Conservation (phyloP, 2,329 filamentous ascomycete genomes). For the Lasiodiplodia citricola region DNA sequence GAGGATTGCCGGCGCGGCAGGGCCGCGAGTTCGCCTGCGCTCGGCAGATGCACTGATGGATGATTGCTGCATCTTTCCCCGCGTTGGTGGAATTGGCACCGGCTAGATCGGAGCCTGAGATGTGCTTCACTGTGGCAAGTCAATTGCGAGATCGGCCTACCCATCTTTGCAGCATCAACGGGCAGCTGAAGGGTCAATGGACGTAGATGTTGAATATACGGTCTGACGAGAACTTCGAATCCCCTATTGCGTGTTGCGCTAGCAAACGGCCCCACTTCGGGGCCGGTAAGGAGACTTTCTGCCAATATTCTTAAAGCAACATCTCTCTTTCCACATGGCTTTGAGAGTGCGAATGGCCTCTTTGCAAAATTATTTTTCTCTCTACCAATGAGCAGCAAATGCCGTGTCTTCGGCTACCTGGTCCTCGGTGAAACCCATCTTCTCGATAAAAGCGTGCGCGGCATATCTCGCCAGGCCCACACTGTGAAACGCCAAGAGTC, state of each 20-base stretch:
- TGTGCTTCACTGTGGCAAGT: not conserved
- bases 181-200: not conserved
- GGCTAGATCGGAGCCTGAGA: not conserved
- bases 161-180: not conserved
- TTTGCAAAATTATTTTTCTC: not conserved
- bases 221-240: not conserved
- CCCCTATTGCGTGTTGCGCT: not conserved
- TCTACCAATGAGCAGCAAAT: not conserved
- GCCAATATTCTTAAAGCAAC: not conserved
- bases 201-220: not conserved
- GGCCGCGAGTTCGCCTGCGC: not conserved
- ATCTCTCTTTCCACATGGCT: not conserved
- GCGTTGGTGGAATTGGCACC: not conserved
- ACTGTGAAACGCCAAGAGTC: conserved; percentile 14
- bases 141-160: not conserved
- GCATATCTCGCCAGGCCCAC: not conserved
- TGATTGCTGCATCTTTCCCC: not conserved
- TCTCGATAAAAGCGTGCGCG: not conserved
- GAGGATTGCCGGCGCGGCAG: not conserved
- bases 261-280: not conserved
- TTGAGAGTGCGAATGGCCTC: not conserved
- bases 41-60: not conserved
- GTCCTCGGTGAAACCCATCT: not conserved
- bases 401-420: not conserved
- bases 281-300: not conserved